Percentiles rank a stretch among this genome's conserved stretches.
Evolutionary conservation across 306 rosid species (phyloP).

Genomic region (Lathyrus aphaca): DNA sequence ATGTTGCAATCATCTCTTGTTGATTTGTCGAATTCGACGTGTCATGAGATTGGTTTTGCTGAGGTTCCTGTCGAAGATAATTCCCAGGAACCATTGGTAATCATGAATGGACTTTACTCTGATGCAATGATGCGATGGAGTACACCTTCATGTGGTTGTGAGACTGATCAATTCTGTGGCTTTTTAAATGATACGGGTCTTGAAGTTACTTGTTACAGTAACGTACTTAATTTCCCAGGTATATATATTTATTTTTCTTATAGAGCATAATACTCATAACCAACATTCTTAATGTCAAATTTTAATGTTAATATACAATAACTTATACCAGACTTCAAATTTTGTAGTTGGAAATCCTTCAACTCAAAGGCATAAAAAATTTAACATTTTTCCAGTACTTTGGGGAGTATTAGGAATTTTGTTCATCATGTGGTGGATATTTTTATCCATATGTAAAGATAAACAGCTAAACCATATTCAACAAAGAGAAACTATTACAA

Average conservation of each 20-base stretch:
- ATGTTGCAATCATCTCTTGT: background rate
- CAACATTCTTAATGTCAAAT: too few relatives aligned
- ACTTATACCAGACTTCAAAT: constrained; percentile 3
- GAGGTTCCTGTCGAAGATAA: background rate
- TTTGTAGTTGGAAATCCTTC: constrained; percentile 31
- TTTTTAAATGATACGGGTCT: background rate
- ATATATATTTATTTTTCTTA: background rate
- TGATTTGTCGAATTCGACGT: background rate
- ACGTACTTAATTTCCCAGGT: constrained; percentile 8
- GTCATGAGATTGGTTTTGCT: constrained; percentile 15
- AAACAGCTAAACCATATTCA: background rate
- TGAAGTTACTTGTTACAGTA: constrained; percentile 3
- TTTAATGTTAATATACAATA: background rate
- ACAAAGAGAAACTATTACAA: background rate
- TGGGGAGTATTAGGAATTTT: constrained; percentile 50
- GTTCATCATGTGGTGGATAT: constrained; percentile 40
- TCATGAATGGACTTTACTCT: background rate
- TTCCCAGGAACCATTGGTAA: too few relatives aligned
- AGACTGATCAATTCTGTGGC: constrained; percentile 31
- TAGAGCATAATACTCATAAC: too few relatives aligned
- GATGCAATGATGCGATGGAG: constrained; percentile 9
- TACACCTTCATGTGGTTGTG: constrained; percentile 24
- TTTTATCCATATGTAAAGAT: background rate
- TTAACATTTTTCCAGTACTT: background rate
- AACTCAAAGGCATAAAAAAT: background rate